A percentile compares a stretch with the other conserved stretches of the same genome.
Conservation (phyloP, 352 stramenopile genomes). For the Plasmopara halstedii region DNA sequence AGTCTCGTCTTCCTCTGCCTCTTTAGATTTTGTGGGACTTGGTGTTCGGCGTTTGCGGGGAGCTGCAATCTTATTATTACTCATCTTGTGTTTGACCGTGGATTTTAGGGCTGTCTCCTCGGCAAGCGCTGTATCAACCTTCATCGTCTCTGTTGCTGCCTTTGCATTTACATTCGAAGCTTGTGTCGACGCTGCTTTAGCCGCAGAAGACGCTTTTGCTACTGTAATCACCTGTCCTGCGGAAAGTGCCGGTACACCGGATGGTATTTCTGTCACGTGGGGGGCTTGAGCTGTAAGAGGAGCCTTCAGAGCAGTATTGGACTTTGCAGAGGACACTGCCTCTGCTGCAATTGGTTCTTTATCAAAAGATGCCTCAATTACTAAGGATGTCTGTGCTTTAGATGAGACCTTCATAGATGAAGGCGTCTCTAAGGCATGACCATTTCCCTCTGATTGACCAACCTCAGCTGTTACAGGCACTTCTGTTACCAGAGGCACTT, state of each 20-base stretch:
- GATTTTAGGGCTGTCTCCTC: constrained; percentile 6
- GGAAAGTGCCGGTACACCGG: no score
- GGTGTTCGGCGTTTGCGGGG: constrained; percentile 10
- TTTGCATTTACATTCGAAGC: not conserved
- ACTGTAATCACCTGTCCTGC: not conserved
- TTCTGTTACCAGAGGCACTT: not conserved
- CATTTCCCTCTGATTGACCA: not conserved
- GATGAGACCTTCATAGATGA: not conserved
- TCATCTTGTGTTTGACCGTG: constrained; percentile 8
- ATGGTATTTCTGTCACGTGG: not conserved
- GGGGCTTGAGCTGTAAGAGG: no score
- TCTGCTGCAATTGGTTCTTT: not conserved
- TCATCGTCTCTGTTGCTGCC: constrained; percentile 1
- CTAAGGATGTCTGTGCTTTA: not conserved
- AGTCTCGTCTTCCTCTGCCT: constrained; percentile 28
- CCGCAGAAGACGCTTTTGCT: constrained; percentile 3
- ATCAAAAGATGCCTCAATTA: not conserved
- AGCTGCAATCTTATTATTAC: not conserved
- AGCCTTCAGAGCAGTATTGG: not conserved
- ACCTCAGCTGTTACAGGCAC: not conserved
- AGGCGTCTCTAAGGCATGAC: not conserved
- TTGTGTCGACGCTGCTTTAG: not conserved
- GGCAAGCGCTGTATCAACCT: constrained; percentile 1
- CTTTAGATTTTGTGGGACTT: constrained; percentile 14
- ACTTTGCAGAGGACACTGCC: not conserved